Evolutionary conservation across 192 early-diverging fungal species (phyloP).

Genomic region (Backusella morwellensis): DNA sequence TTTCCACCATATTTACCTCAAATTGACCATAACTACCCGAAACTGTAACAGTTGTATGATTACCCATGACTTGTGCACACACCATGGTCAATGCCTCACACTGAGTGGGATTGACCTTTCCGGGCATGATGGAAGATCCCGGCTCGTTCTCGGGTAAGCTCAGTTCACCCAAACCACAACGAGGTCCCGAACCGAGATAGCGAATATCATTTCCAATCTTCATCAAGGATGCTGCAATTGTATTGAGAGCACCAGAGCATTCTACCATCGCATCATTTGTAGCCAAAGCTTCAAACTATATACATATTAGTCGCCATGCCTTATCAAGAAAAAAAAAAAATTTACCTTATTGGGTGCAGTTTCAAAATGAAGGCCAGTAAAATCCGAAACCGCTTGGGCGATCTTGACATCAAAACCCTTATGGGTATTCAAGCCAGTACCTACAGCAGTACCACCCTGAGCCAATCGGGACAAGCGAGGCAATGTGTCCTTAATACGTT

Average conservation of each 20-base stretch:
- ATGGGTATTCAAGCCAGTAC: constrained; percentile 94
- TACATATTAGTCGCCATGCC: neutral
- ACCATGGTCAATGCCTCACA: constrained; percentile 99
- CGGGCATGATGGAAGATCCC: constrained; percentile 98
- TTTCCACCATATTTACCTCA: constrained; percentile 55
- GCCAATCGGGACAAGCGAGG: constrained; percentile 88
- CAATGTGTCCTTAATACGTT: constrained; percentile 76
- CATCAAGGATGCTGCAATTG: constrained; percentile 88
- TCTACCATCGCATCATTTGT: constrained; percentile 97
- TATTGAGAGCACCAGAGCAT: constrained; percentile 90
- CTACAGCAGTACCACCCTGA: constrained; percentile 94
- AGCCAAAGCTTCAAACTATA: constrained; percentile 90
- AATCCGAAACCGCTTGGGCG: constrained; percentile 77
- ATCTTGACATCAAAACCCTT: constrained; percentile 91
- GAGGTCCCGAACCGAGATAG: constrained; percentile 89
- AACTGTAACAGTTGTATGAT: constrained; percentile 88
- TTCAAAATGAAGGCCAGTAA: constrained; percentile 83
- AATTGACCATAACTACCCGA: constrained; percentile 95
- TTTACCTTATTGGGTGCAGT: constrained; percentile 94
- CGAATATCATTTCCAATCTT: constrained; percentile 99
- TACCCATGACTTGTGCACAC: constrained; percentile 97
- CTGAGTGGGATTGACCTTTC: constrained; percentile 99
- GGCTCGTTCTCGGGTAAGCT: constrained; percentile 96
- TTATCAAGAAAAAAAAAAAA: too few species aligned
- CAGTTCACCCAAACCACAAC: constrained; percentile 97